These are phyloP conservation scores for Epithemia pelagica DNA, from an alignment of 108 stramenopile genomes.

Conservation along the genomic window DNA sequence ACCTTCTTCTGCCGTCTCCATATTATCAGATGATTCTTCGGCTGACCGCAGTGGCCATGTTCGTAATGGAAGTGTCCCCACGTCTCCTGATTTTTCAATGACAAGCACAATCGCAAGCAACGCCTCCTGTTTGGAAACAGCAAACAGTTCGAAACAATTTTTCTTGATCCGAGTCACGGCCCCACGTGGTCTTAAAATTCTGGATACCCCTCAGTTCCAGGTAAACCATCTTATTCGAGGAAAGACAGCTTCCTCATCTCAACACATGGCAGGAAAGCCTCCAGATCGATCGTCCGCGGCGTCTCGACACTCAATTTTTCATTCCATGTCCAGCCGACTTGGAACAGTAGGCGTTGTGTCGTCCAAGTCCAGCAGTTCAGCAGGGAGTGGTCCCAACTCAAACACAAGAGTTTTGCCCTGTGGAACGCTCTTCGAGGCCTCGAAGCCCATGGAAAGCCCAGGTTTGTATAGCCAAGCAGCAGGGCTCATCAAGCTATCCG, in stretches of 20 bases:
- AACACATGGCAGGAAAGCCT: neutral
- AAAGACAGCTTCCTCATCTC: conserved; percentile 5
- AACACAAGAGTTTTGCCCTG: conserved; percentile 53
- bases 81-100: neutral
- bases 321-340: conserved; percentile 29
- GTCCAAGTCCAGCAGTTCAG: conserved; percentile 40
- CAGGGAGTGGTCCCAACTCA: conserved; percentile 40
- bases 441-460: conserved; percentile 58
- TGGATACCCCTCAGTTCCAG: conserved; percentile 85
- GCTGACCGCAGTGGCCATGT: neutral
- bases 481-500: conserved; percentile 71
- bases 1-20: conserved; percentile 41
- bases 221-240: conserved; percentile 64
- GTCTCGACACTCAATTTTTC: conserved; percentile 34
- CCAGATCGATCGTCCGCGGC: neutral
- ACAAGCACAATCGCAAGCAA: neutral
- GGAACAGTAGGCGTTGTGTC: conserved; percentile 35
- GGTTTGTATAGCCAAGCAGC: conserved; percentile 61
- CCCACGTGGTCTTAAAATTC: conserved; percentile 70
- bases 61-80: neutral
- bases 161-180: conserved; percentile 73
- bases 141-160: conserved; percentile 9
- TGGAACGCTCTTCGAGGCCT: conserved; percentile 80
- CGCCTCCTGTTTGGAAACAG: neutral
- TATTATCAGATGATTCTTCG: conserved; percentile 42